Base-by-base conservation (phyloP, 257 asterid species). In the Nemophila menziesii region DNA sequence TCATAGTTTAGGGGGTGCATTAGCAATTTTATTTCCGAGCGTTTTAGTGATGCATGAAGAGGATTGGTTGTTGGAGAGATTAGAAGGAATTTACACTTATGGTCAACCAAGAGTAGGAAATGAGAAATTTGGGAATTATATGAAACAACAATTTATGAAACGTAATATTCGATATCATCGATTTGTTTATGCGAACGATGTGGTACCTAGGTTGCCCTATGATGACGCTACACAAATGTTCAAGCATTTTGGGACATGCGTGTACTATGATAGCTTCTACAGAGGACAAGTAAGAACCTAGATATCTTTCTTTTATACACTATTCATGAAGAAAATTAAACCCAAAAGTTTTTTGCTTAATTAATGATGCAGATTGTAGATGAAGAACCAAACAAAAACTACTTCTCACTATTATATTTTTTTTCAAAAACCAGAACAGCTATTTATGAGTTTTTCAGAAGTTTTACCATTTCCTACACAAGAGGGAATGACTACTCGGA, bases 61-160 rank as follows among this genome's bases (percentile, higher is more conserved):
- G 57, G 38, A 33, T 1, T 6, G 4, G 1, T 0, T 73, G 17
- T 34, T 82, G 37, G 66, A 68, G 26, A 71, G 84, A 57, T 52
- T 79, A 16, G 73, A 76, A 8, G 80, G 52, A 0, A 58, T 82
- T 1, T 71, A 76, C 62, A 78, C 92, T 8, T 82, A 66, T 39
- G 94, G 92, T 11, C 92, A 82, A 41, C 92, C 94, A 0, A 69
- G 77, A 20, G 85, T 82, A 1, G 94, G 92, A 6, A 75, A 79
- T 56, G 54, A 42, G 8, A 15, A 33, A 2, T 82, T 82, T 24
- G 80, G 70, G n/a, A 38, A 43, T 8, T 75, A 60, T 13, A 72
- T 79, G 83, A 41, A 60, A 16, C 66, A 39, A 12, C 38, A 56
- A 14, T 60, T 79, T 7, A 44, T 19, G 38, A 9, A 5, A 0